Conservation (phyloP, 768 basidiomycete species). For the Rhodotorula sphaerocarpa region DNA sequence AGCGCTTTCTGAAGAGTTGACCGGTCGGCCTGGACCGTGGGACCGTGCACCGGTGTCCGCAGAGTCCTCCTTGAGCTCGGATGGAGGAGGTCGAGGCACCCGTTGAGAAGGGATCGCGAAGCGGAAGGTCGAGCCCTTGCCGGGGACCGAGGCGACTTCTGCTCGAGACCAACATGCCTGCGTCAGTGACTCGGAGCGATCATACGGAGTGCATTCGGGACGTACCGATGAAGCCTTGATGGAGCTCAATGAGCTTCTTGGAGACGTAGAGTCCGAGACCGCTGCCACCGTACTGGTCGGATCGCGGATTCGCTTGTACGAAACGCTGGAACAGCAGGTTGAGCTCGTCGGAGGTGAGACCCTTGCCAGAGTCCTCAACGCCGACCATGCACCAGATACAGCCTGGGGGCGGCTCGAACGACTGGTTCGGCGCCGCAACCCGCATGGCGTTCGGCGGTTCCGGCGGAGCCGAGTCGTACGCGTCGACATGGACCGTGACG, state of each 20-base stretch:
- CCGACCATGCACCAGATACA: slow-evolving; percentile 13
- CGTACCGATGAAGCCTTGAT: slow-evolving; percentile 27
- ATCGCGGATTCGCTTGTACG: slow-evolving; percentile 21
- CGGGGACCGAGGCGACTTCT: not conserved
- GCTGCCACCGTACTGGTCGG: slow-evolving; percentile 16
- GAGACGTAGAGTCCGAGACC: slow-evolving; percentile 32
- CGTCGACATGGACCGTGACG: slow-evolving; percentile 24
- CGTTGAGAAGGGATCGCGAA: not conserved
- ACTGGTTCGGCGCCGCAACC: not conserved
- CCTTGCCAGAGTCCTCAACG: slow-evolving; percentile 21
- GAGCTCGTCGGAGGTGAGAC: slow-evolving; percentile 18
- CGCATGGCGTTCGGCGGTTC: not conserved
- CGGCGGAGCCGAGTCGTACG: slow-evolving; percentile 5
- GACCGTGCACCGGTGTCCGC: not conserved
- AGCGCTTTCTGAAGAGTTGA: not conserved
- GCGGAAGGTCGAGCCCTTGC: slow-evolving; percentile 1
- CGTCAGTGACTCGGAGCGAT: no score
- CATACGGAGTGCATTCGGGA: not conserved
- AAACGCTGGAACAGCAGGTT: slow-evolving; percentile 17
- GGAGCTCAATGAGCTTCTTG: slow-evolving; percentile 31
- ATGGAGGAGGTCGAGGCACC: no score
- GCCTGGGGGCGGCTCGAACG: not conserved
- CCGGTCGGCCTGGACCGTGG: no score
- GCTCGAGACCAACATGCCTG: no score
- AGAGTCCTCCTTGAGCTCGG: not conserved